A percentile compares a stretch with the other conserved stretches of the same genome.
Conservation (phyloP, 2,329 filamentous ascomycete species). For the Verticillium isaacii region DNA sequence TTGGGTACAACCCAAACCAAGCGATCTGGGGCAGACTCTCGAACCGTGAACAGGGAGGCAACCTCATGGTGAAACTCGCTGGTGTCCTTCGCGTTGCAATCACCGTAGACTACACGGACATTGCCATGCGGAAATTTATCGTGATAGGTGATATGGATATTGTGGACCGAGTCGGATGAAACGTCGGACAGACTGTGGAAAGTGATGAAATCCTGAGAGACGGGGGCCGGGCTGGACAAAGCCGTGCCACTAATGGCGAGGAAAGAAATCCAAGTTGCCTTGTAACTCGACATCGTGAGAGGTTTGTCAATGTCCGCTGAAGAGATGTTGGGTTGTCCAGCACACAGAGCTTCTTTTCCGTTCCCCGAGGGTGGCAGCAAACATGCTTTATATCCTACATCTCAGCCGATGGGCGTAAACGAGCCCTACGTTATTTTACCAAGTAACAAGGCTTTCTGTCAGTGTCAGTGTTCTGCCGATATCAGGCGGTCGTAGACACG, state of each 20-base stretch:
- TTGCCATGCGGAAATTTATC: slow-evolving; percentile 9
- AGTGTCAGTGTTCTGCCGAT: too few relatives aligned
- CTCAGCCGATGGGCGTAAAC: not conserved
- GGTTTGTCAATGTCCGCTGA: not conserved
- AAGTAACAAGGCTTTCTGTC: too few relatives aligned
- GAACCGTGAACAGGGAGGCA: slow-evolving; percentile 5
- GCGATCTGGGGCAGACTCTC: slow-evolving; percentile 12
- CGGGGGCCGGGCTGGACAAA: not conserved
- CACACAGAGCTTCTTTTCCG: not conserved
- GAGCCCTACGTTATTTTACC: not conserved
- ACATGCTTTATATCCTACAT: not conserved
- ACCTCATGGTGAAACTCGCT: slow-evolving; percentile 13
- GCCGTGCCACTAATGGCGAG: slow-evolving; percentile 1
- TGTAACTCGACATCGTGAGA: slow-evolving; percentile 2
- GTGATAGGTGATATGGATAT: slow-evolving; percentile 15
- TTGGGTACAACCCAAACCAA: slow-evolving; percentile 16
- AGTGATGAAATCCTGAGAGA: not conserved
- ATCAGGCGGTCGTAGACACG: too few relatives aligned
- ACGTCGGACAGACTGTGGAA: slow-evolving; percentile 3
- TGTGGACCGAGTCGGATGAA: slow-evolving; percentile 7
- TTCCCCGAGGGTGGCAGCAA: not conserved
- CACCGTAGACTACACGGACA: slow-evolving; percentile 15
- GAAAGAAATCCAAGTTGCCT: not conserved
- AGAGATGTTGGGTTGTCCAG: not conserved
- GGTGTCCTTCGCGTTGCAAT: slow-evolving; percentile 12